Evolutionary conservation across 1,139 yeast genomes (phyloP), one percentile per base, ranked within the genome.

Genomic region (Blastobotrys raffinosifermentans): DNA sequence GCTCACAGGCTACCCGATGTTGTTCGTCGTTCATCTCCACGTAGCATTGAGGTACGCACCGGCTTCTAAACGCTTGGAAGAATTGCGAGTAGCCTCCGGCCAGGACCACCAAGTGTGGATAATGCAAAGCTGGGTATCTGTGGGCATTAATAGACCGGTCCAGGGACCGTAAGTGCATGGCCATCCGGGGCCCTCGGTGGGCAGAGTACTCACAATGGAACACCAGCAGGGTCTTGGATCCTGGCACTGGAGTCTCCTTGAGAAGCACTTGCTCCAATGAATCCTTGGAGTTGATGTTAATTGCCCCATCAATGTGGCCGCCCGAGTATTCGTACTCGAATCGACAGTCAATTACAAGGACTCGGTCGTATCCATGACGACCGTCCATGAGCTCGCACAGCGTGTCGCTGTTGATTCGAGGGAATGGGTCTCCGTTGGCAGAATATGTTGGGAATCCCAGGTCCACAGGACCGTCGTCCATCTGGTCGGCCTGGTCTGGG

Each of bases 191-290:
- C 8, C 97, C 96, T 43, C 98, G 72, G 57, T 82, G 86, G 2
- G 94, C 77, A 35, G 94, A 81, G 57, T 86, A 89, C 60, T 91
- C 98, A 63, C 98, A 91, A 61, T 91, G 97, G 64, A 91, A 89
- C 10, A 93, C 70, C 14, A 89, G 61, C 40, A 91, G 62, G 22
- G 31, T 33, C 21, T 34, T 32, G 22, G 29, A 31, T 19, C 29
- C 34, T 17, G 37, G 36, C 26, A 41, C 41, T 18, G 38, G 35
- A 32, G 29, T 32, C 32, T 32, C 21, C 8, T 34, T 20, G 25
- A 64, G 46, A 34, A 67, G 50, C 19, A 43, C 45, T 22, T 69
- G 63, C 53, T 83, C 91, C 35, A 91, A 64, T 35, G 75, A 79
- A 41, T 74, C 75, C 49, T 82, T 80, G 32, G 82, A 73, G 30